Base-by-base conservation (phyloP, 176 grass and related monocot species). In the Pontederia crassipes region DNA sequence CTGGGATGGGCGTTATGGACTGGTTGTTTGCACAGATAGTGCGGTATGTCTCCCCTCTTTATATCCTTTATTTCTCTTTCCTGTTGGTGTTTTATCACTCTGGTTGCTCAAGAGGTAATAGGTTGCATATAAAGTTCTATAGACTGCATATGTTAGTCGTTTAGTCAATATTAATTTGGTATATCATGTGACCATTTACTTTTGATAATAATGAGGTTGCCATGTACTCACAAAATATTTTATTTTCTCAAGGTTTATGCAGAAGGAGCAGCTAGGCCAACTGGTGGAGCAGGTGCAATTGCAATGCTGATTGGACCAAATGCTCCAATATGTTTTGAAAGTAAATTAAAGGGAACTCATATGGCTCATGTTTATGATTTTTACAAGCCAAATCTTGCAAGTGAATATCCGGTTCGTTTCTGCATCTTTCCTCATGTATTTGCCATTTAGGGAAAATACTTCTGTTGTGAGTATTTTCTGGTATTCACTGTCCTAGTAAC, bases 1-100 rank as follows among this genome's bases (percentile, higher is more conserved):
- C 52, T 98, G 88, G 88, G 88, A 98, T 68, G 93, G 88, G 1
- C 93, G 93, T 9, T 89, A 83, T 48, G 93, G 93, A 11, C 85
- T 98, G 57, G 93, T 89, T 77, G 88, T 98, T 72, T 98, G 93
- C 74, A 88, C 93, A 65, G 93, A 98, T 70, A 98, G 87, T 73
- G 87, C 87, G 71, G 93, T 98, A 69, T 68, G 83, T 67, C 29
- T 49, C 17, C 26, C 57, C 59, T 10, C 8, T 24, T 18, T 17
- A 10, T 48, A 10, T 65, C 2, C 9, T n/a, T 10, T 26, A 20
- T 65, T 49, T 40, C 32, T 46, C 28, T 74, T 10, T 17, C 66
- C 6, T 47, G 64, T 72, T 54, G 12, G 2, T 45, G n/a, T 64
- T 10, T 13, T 15, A 32, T 65, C 45, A 10, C 51, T 70, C 57